Evolutionary conservation across 352 stramenopile species (phyloP).

Genomic region (Aphanomyces astaci): DNA sequence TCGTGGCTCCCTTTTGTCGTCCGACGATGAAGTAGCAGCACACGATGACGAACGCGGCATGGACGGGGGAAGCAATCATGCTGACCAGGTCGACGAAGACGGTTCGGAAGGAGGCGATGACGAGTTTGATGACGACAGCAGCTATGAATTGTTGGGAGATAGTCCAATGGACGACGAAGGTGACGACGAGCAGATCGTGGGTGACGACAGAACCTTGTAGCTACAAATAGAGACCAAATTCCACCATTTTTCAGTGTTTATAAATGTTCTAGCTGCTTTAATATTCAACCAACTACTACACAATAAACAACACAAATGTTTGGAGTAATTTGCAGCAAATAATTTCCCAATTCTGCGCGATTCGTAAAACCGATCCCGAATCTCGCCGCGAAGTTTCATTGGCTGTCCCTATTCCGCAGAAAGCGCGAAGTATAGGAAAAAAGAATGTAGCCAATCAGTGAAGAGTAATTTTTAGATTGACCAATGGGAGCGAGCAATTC

Average conservation of each 20-base stretch:
- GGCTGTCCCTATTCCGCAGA: no score
- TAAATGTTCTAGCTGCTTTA: no score
- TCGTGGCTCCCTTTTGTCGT: slow-evolving; percentile 41
- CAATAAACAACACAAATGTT: not conserved
- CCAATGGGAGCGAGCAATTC: no score
- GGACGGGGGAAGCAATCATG: slow-evolving; percentile 23
- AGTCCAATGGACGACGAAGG: not conserved
- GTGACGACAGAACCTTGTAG: not conserved
- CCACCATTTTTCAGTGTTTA: no score
- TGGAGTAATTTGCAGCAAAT: not conserved
- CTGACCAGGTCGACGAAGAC: slow-evolving; percentile 24
- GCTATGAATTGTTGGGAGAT: no score
- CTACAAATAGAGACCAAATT: no score
- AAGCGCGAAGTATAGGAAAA: no score
- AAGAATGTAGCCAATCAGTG: no score
- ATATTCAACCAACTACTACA: not conserved
- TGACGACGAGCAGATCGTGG: slow-evolving; percentile 19
- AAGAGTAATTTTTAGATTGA: no score
- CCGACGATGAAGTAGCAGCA: slow-evolving; percentile 21
- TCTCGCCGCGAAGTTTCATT: no score
- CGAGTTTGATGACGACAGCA: not conserved
- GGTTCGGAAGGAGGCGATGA: slow-evolving; percentile 12
- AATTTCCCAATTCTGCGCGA: no score
- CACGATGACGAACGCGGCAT: slow-evolving; percentile 26
- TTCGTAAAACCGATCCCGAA: no score